These are phyloP conservation scores for Boletus rubescentipes DNA, from an alignment of 768 basidiomycete genomes.

Conservation along the genomic window DNA sequence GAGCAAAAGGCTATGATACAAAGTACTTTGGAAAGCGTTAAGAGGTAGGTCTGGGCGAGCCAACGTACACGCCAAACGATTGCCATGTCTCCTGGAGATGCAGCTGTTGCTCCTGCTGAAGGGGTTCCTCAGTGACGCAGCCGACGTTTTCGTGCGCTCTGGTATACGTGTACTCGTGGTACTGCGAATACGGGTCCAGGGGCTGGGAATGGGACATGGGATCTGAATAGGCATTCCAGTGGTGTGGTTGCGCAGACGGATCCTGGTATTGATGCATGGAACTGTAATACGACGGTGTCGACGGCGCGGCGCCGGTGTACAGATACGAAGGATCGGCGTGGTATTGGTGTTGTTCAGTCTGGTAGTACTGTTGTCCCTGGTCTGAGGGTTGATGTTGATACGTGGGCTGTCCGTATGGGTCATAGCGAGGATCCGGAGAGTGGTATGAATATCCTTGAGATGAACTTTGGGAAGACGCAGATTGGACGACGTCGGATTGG, in stretches of 20 bases:
- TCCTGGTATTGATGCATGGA: constrained; percentile 9
- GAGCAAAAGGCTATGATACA: neutral
- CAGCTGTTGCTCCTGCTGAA: constrained; percentile 15
- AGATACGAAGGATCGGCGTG: constrained; percentile 10
- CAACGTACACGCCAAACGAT: constrained; percentile 60
- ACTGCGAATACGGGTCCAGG: neutral
- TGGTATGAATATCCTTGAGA: constrained; percentile 13
- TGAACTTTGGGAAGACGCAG: constrained; percentile 21
- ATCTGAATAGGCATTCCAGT: constrained; percentile 19
- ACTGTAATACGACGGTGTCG: constrained; percentile 9
- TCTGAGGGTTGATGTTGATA: constrained; percentile 16
- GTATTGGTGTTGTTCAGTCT: constrained; percentile 22
- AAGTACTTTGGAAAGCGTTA: neutral
- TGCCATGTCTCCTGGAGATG: constrained; percentile 61
- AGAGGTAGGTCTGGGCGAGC: constrained; percentile 12
- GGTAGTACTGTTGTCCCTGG: constrained; percentile 23
- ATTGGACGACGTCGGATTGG: constrained; percentile 11
- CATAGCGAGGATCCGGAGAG: constrained; percentile 14
- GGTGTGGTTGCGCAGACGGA: constrained; percentile 5
- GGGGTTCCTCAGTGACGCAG: constrained; percentile 2
- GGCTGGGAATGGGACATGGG: neutral
- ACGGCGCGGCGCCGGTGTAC: neutral
- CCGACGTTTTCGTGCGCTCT: neutral
- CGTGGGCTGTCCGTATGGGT: constrained; percentile 11
- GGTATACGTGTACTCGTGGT: neutral